Evolutionary conservation across 1,284 basidiomycete genomes (phyloP), one percentile per base, ranked within the genome.

Genomic region (Moesziomyces aphidis): DNA sequence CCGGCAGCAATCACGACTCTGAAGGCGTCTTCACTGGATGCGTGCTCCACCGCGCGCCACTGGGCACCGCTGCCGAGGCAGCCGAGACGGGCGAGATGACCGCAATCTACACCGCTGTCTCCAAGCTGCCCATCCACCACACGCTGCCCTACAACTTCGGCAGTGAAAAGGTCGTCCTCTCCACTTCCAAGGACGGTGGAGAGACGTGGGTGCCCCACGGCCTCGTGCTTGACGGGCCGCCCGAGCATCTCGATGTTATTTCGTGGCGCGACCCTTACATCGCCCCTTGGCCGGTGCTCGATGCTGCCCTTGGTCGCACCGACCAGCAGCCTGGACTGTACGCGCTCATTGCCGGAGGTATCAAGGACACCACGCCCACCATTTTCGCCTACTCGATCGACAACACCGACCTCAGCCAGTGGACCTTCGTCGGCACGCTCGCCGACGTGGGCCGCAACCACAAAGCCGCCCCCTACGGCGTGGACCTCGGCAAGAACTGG

Each of bases 251-350:
- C 42, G 58, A 75, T 9, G 69, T 79, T 39, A 73, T 73, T 39
- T 68, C 72, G 9, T 79, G 78, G 78, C 72, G 78, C 36, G 78
- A 79, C 49, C 78, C 78, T 2, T 79, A 67, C 50, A 70, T 74
- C 22, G 46, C 70, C 1, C 55, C 50, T 8, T 78, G 76, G 78
- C 76, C 76, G 10, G 57, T 73, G 22, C 56, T 79, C 46, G 75
- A 77, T 23, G 22, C 47, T 21, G 31, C 73, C n/a, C 64, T 79
- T 2, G 69, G 63, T 5, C 56, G 61, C 8, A n/a, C 51, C 22
- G 47, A 24, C 26, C 19, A 36, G 3, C 31, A 47, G 15, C 55
- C 61, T 1, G 61, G 62, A 2, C 70, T 73, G 10, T 76, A 74
- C 48, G 78, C 73, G 8, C 58, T 78, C 28, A 72, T 79, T 19